phyloP scores from a whole-genome alignment of 257 asterid species.

The Voacanga thouarsii region DNA sequence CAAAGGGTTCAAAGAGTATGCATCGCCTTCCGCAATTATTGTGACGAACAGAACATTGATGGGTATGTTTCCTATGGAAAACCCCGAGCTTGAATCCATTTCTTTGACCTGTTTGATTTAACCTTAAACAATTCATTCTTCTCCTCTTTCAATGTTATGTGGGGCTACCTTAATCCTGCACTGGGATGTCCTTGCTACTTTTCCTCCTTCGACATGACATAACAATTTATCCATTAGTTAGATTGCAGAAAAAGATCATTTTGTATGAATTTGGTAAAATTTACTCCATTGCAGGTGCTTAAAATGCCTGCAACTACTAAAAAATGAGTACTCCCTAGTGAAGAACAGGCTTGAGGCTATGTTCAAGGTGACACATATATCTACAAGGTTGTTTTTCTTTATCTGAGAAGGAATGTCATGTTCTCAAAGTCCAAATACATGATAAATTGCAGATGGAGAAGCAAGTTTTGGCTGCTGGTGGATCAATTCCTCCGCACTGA shows the following conservation, averaged over 20 bases:
- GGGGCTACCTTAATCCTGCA: not conserved
- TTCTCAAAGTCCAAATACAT: not conserved
- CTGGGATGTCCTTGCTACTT: not conserved
- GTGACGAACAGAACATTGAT: conserved; percentile 66
- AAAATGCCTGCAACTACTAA: conserved; percentile 60
- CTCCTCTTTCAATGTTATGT: no score
- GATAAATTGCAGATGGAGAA: conserved; percentile 32
- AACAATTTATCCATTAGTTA: no score
- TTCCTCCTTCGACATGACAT: not conserved
- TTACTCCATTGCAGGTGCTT: conserved; percentile 50
- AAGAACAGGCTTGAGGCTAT: conserved; percentile 70
- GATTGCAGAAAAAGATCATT: not conserved
- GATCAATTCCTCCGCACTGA: conserved; percentile 32
- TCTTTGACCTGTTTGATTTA: not conserved
- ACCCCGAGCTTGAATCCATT: not conserved
- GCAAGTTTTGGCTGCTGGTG: conserved; percentile 38
- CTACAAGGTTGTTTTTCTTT: not conserved
- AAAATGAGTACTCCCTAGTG: conserved; percentile 57
- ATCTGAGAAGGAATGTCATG: not conserved
- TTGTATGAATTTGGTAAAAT: not conserved
- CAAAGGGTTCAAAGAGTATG: conserved; percentile 35
- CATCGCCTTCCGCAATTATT: conserved; percentile 51
- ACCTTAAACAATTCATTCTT: not conserved
- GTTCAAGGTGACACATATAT: conserved; percentile 50
- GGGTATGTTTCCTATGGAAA: conserved; percentile 44